Percentiles rank a stretch among this genome's conserved stretches.
These are phyloP conservation scores for Fragosphaeria purpurea DNA, from an alignment of 2,329 filamentous ascomycete genomes.

Conservation along the genomic window DNA sequence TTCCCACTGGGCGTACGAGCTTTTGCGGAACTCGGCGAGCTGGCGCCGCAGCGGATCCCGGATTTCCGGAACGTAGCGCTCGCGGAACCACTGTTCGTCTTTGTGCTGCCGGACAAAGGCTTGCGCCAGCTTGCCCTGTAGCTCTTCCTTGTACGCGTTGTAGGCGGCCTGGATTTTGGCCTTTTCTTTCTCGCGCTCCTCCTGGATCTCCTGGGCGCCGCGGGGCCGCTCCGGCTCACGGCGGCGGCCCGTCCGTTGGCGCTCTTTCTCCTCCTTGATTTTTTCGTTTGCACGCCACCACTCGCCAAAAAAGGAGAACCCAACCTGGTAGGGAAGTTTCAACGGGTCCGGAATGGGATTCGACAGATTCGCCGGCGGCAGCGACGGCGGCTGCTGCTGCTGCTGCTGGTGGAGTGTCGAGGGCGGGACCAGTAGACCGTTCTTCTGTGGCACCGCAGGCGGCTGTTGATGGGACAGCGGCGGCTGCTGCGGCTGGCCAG, in stretches of 20 bases:
- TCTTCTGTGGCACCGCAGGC: slow-evolving; percentile 25
- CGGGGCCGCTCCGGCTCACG: slow-evolving; percentile 54
- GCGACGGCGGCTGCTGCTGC: slow-evolving; percentile 38
- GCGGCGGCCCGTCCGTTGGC: slow-evolving; percentile 57
- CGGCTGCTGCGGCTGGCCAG: slow-evolving; percentile 51
- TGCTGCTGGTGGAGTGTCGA: slow-evolving; percentile 55
- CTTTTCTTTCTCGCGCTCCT: slow-evolving; percentile 71
- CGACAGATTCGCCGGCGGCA: slow-evolving; percentile 33
- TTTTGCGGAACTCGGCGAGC: slow-evolving; percentile 69
- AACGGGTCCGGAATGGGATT: slow-evolving; percentile 67
- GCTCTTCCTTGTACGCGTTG: slow-evolving; percentile 56
- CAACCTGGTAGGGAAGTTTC: slow-evolving; percentile 67
- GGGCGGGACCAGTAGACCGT: slow-evolving; percentile 58
- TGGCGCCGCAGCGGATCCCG: slow-evolving; percentile 64
- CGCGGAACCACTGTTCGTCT: slow-evolving; percentile 94
- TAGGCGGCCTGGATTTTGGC: slow-evolving; percentile 64
- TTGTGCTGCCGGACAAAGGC: slow-evolving; percentile 88
- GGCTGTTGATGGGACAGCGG: slow-evolving; percentile 21
- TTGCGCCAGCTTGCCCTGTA: slow-evolving; percentile 72
- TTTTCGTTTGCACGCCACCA: slow-evolving; percentile 79
- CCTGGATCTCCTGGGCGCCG: slow-evolving; percentile 54
- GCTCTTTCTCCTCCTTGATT: slow-evolving; percentile 73
- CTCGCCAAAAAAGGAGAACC: slow-evolving; percentile 77
- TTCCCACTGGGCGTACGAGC: slow-evolving; percentile 78
- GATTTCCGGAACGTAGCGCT: slow-evolving; percentile 81